Conservation (phyloP, 1,284 basidiomycete species). For the Kwoniella shivajii region DNA sequence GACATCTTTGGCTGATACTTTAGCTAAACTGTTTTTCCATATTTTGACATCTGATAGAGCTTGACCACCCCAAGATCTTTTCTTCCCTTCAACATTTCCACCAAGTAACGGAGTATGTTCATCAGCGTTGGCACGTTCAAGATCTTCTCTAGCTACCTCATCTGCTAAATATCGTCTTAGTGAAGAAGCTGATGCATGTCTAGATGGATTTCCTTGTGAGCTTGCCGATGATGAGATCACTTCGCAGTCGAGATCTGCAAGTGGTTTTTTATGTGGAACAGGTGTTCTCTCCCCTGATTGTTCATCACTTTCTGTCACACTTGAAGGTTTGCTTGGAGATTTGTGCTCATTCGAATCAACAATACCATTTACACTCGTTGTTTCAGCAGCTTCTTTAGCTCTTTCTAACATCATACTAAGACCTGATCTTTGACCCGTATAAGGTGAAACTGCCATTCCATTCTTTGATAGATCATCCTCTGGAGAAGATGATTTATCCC, state of each 20-base stretch:
- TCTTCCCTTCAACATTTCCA: constrained; percentile 1
- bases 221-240: neutral
- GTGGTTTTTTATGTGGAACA: constrained; percentile 6
- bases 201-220: constrained; percentile 1
- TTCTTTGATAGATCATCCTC: neutral
- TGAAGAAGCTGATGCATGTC: constrained; percentile 22
- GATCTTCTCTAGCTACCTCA: constrained; percentile 19
- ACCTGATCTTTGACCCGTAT: constrained; percentile 33
- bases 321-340: neutral
- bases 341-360: neutral
- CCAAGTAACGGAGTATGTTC: constrained; percentile 33
- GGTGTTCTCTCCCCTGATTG: constrained; percentile 20
- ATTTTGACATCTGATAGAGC: constrained; percentile 13
- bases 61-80: constrained; percentile 15
- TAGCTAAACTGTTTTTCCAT: constrained; percentile 25
- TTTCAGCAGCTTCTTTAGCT: constrained; percentile 22
- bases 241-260: constrained; percentile 7
- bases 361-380: neutral
- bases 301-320: constrained; percentile 5
- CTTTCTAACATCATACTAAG: constrained; percentile 47
- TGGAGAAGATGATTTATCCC: constrained; percentile 1
- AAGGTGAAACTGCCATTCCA: constrained; percentile 24
- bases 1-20: constrained; percentile 45
- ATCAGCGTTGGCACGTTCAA: constrained; percentile 15
- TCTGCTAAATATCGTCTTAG: constrained; percentile 26